phyloP scores from a whole-genome alignment of 108 stramenopile species.

The Fragilariopsis cylindrus region DNA sequence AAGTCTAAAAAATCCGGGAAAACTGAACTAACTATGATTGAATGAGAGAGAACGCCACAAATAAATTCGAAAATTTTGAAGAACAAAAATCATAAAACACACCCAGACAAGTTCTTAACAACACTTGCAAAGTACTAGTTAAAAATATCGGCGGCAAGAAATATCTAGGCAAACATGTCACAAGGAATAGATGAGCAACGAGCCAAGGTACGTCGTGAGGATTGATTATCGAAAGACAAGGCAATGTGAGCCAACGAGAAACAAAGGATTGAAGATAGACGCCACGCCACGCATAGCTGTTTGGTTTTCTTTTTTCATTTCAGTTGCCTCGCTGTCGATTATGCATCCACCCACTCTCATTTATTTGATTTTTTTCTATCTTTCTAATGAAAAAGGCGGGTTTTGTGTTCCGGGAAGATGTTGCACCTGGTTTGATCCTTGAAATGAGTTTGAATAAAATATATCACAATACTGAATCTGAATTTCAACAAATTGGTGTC shows the following conservation, averaged over 20 bases:
- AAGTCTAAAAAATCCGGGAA: too few relatives aligned
- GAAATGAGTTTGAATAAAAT: slow-evolving; percentile 56
- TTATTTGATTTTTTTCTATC: not conserved
- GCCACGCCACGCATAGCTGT: not conserved
- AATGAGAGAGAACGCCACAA: too few relatives aligned
- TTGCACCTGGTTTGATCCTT: slow-evolving; percentile 52
- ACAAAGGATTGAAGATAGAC: too few relatives aligned
- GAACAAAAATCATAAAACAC: too few relatives aligned
- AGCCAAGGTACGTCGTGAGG: not conserved
- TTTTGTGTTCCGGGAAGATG: slow-evolving; percentile 56
- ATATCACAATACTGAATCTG: slow-evolving; percentile 43
- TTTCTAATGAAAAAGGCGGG: slow-evolving; percentile 42
- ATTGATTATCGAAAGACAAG: not conserved
- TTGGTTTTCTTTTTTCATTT: not conserved
- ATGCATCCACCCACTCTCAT: not conserved
- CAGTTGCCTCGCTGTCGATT: not conserved
- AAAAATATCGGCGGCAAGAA: too few relatives aligned
- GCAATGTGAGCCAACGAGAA: too few relatives aligned
- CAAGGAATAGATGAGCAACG: slow-evolving; percentile 13
- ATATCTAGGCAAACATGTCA: not conserved
- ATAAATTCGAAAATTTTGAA: too few relatives aligned
- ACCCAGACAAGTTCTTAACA: too few relatives aligned
- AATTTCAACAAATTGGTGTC: slow-evolving; percentile 45
- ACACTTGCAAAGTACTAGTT: too few relatives aligned
- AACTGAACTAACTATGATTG: too few relatives aligned